phyloP scores from a whole-genome alignment of 2,329 filamentous ascomycete genomes.

The Hansfordia pulvinata region DNA sequence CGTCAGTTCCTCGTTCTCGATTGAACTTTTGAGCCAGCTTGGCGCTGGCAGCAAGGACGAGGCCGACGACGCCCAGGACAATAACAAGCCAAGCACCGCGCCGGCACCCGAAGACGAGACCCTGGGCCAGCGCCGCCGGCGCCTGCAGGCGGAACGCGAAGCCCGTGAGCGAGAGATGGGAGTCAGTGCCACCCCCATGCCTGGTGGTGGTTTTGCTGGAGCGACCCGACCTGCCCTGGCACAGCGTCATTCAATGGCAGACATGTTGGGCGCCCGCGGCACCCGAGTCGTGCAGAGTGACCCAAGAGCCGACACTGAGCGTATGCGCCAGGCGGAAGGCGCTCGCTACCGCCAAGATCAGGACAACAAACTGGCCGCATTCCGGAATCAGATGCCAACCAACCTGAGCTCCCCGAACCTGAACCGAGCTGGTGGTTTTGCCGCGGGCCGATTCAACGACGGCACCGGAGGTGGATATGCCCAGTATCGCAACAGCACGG shows the following conservation, averaged over 20 bases:
- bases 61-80: slow-evolving; percentile 14
- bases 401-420: slow-evolving; percentile 18
- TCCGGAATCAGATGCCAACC: slow-evolving; percentile 35
- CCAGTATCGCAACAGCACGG: slow-evolving; percentile 10
- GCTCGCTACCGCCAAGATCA: slow-evolving; percentile 25
- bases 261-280: slow-evolving; percentile 36
- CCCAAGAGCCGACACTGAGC: slow-evolving; percentile 25
- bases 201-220: too few species aligned
- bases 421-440: slow-evolving; percentile 29
- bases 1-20: slow-evolving; percentile 52
- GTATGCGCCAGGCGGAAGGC: slow-evolving; percentile 25
- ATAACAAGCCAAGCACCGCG: slow-evolving; percentile 15
- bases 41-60: slow-evolving; percentile 32
- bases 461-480: slow-evolving; percentile 26
- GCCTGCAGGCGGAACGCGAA: slow-evolving; percentile 57
- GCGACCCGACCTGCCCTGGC: slow-evolving; percentile 36
- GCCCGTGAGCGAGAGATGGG: slow-evolving; percentile 44
- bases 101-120: slow-evolving; percentile 55
- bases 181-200: slow-evolving; percentile 18
- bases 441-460: slow-evolving; percentile 40
- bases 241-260: slow-evolving; percentile 33
- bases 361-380: slow-evolving; percentile 31
- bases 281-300: slow-evolving; percentile 20
- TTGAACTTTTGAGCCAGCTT: slow-evolving; percentile 55
- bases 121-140: slow-evolving; percentile 60